phyloP scores from a whole-genome alignment of 495 filamentous ascomycete genomes.

The Letharia columbiana region DNA sequence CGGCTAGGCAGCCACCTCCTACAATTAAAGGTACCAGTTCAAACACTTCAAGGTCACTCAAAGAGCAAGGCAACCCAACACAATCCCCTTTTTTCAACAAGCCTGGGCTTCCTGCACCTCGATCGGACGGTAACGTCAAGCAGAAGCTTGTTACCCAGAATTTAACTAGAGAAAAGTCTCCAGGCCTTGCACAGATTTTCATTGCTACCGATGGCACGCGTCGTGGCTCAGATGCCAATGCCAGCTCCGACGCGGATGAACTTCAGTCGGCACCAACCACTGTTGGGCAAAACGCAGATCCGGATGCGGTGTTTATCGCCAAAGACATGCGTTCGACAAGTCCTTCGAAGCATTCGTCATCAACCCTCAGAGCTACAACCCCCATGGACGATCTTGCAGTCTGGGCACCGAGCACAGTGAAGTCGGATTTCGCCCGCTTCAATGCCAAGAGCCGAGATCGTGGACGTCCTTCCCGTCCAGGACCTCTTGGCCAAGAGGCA shows the following conservation, averaged over 20 bases:
- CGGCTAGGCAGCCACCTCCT: not conserved
- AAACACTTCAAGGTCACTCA: not conserved
- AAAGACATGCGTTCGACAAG: conserved; percentile 5
- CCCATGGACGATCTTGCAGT: conserved; percentile 5
- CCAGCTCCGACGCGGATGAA: conserved; percentile 34
- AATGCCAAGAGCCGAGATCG: not conserved
- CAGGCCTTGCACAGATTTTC: conserved; percentile 8
- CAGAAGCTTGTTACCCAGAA: not conserved
- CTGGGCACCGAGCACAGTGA: conserved; percentile 9
- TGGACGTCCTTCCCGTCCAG: not conserved
- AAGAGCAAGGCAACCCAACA: not conserved
- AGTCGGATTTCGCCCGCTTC: conserved; percentile 4
- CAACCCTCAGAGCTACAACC: not conserved
- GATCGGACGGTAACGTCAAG: not conserved
- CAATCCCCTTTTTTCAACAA: conserved; percentile 11
- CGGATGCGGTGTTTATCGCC: not conserved
- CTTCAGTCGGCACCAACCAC: conserved; percentile 35
- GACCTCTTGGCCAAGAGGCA: not conserved
- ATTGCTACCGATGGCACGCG: conserved; percentile 15
- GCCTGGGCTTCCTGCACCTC: not conserved
- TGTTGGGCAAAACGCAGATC: conserved; percentile 7
- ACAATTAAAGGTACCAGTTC: not conserved
- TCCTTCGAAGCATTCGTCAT: conserved; percentile 6
- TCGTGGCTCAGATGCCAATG: conserved; percentile 18
- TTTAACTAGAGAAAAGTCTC: not conserved